Evolutionary conservation across 805 yeast genomes (phyloP).

Genomic region (Pichia rugopelliculosa): DNA sequence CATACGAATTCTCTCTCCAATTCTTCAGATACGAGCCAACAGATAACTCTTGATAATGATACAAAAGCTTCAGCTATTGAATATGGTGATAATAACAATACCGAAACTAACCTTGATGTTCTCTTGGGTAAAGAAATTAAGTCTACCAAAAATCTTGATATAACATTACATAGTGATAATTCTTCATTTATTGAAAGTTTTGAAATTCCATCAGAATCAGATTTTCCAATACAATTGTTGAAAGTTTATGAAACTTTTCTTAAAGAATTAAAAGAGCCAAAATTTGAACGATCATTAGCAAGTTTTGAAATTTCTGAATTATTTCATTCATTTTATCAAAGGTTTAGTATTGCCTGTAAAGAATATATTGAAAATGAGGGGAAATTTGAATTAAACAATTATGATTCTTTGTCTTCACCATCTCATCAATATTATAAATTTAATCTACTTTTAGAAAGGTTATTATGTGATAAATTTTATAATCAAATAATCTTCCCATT

Average conservation of each 20-base stretch:
- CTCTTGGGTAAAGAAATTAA: neutral
- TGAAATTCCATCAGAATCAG: conserved; percentile 15
- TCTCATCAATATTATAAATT: conserved; percentile 17
- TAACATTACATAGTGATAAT: conserved; percentile 1
- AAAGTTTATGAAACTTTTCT: conserved; percentile 23
- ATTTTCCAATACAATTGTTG: conserved; percentile 23
- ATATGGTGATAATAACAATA: neutral
- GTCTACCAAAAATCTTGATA: neutral
- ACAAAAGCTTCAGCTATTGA: neutral
- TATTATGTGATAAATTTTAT: conserved; percentile 29
- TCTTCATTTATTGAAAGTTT: conserved; percentile 14
- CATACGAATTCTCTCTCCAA: neutral
- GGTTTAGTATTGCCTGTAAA: conserved; percentile 19
- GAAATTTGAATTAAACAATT: conserved; percentile 16
- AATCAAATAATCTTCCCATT: conserved; percentile 28
- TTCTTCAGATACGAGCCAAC: neutral
- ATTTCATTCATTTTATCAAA: conserved; percentile 28
- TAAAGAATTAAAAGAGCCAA: conserved; percentile 29
- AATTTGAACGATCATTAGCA: conserved; percentile 30
- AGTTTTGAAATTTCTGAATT: conserved; percentile 29
- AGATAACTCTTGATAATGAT: neutral
- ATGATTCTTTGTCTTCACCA: conserved; percentile 12
- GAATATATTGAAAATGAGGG: conserved; percentile 17
- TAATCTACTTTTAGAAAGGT: conserved; percentile 26
- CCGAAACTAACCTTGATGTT: conserved; percentile 1